Evolutionary conservation across 1,284 basidiomycete genomes (phyloP), one percentile per base, ranked within the genome.

Genomic region (Blastosporella zonata): DNA sequence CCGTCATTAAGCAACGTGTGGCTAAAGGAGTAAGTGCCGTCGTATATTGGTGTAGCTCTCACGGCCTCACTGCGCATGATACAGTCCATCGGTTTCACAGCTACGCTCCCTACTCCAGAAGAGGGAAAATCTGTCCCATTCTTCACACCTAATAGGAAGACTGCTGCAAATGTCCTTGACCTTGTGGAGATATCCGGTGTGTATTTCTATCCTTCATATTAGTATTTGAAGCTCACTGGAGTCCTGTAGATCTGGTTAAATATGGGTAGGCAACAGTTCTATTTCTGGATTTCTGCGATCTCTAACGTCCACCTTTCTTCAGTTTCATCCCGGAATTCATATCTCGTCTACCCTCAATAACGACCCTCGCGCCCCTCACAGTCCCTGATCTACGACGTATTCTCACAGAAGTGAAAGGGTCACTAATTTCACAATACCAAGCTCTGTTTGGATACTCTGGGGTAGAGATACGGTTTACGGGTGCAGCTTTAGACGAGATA

Each of bases 271-370:
- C 59, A 52, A 5, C 17, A 18, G 12, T 43, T 40, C 18, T 38
- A 10, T 28, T 21, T n/a, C n/a, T 3, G 12, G 29, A 2, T 9
- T 46, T n/a, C n/a, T n/a, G n/a, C n/a, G 43, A 15, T 37, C 8
- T 18, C 33, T 33, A 21, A 43, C n/a, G 25, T 15, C 45, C 18
- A 54, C 53, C 20, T 52, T 28, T 15, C 55, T 34, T 25, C 46
- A 88, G 87, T 0, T 87, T 97, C 55, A 97, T 98, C 50, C 95
- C 95, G 7, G 95, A 97, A 68, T 97, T 97, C 62, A 79, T 96
- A 34, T 93, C 91, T 18, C 87, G 95, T 25, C 69, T 97, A 15
- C 95, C 95, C 3, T 88, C 92, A 27, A 76, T 94, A 33, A 92
- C 93, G 1, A 84, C 91, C 0, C 77, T 98, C 8, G 71, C 86